These are phyloP conservation scores for Flaveria robusta DNA, from an alignment of 129 eudicot genomes.

Conservation along the genomic window DNA sequence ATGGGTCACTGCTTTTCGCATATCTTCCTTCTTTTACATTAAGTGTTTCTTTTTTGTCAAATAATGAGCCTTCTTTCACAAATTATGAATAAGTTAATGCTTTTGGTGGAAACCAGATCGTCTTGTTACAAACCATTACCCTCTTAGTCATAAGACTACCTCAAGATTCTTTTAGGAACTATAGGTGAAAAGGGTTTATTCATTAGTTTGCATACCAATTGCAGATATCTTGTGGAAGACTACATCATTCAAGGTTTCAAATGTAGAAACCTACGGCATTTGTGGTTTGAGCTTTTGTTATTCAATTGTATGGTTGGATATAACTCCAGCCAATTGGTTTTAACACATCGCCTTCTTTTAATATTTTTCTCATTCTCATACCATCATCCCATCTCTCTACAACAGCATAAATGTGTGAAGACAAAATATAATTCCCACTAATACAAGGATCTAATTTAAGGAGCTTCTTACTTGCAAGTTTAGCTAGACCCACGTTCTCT, in stretches of 20 bases:
- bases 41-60: not conserved
- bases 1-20: conserved; percentile 3
- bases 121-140: not conserved
- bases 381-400: conserved; percentile 74
- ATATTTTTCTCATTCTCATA: conserved; percentile 48
- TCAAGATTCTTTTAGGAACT: not conserved
- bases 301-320: conserved; percentile 29
- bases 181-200: not conserved
- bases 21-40: conserved; percentile 11
- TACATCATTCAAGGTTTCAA: not conserved
- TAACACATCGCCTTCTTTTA: conserved; percentile 50
- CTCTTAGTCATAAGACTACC: not conserved
- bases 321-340: conserved; percentile 67
- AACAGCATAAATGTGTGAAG: conserved; percentile 56
- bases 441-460: conserved; percentile 54
- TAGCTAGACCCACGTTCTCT: conserved; percentile 50
- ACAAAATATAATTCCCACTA: conserved; percentile 59
- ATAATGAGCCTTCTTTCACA: not conserved
- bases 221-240: not conserved
- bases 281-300: not conserved
- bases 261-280: too few relatives aligned
- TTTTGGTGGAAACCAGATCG: not conserved
- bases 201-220: not conserved
- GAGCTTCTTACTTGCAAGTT: conserved; percentile 51
- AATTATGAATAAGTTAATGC: conserved; percentile 4